Evolutionary conservation across 2,329 filamentous ascomycete species (phyloP).

Genomic region (Diaporthe longicolla): DNA sequence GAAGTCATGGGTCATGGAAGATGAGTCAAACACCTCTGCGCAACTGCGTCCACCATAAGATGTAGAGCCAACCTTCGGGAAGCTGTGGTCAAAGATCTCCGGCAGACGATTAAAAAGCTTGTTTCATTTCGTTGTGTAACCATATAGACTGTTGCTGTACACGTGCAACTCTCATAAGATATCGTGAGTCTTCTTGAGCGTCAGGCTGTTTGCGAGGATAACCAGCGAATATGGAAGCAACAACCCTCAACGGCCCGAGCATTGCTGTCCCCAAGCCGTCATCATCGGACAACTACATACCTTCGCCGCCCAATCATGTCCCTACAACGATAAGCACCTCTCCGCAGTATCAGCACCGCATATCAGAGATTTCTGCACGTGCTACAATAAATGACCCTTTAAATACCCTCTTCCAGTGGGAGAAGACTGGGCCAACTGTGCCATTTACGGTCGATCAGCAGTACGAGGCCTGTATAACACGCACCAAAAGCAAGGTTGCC

Average conservation of each 20-base stretch:
- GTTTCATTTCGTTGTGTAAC: neutral
- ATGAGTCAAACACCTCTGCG: conserved; percentile 6
- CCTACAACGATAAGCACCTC: conserved; percentile 8
- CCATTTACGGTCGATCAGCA: neutral
- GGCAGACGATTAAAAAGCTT: neutral
- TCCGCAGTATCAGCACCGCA: conserved; percentile 19
- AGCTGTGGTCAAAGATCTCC: too few species aligned
- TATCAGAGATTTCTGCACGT: conserved; percentile 17
- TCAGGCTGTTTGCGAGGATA: too few species aligned
- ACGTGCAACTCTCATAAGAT: neutral
- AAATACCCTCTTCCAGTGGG: conserved; percentile 33
- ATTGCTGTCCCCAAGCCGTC: neutral
- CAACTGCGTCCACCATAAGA: neutral
- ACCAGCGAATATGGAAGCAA: conserved; percentile 16
- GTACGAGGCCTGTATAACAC: conserved; percentile 17
- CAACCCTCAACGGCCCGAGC: conserved; percentile 2
- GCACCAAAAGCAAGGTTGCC: conserved; percentile 2
- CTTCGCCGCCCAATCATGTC: neutral
- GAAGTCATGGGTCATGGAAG: neutral
- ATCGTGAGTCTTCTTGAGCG: neutral
- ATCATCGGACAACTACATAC: neutral
- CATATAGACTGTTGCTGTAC: neutral
- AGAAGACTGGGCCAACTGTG: conserved; percentile 13
- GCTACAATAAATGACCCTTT: conserved; percentile 9
- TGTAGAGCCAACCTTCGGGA: too few species aligned